Conservation (phyloP, 176 grass and related monocot genomes). For the Dactylis glomerata region DNA sequence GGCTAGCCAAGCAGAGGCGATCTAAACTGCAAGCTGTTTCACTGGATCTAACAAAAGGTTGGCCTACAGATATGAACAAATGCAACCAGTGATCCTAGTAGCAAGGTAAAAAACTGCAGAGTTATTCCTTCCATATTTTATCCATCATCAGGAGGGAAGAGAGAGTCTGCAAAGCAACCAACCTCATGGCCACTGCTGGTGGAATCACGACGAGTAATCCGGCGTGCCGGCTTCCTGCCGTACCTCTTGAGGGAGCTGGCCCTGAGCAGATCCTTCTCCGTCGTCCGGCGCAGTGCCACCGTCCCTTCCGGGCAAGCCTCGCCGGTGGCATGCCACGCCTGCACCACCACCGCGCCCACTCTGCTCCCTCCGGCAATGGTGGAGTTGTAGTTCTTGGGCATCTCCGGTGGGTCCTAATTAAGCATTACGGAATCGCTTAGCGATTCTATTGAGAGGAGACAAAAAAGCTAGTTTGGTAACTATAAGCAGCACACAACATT, state of each 20-base stretch:
- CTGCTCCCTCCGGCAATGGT: neutral
- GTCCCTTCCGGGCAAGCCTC: conserved; percentile 64
- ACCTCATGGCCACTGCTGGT: conserved; percentile 65
- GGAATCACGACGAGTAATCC: conserved; percentile 49
- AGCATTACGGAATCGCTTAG: neutral
- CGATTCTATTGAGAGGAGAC: neutral
- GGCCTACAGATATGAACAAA: conserved; percentile 29
- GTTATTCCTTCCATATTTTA: neutral
- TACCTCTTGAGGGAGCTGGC: conserved; percentile 53
- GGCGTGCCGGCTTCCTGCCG: conserved; percentile 47
- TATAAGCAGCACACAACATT: neutral
- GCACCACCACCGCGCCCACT: conserved; percentile 14
- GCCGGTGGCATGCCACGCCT: conserved; percentile 59
- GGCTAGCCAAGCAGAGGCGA: neutral
- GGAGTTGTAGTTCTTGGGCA: conserved; percentile 52
- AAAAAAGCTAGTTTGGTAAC: neutral
- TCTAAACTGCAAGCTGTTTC: neutral
- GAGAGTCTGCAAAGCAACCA: neutral
- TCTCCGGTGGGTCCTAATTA: conserved; percentile 59
- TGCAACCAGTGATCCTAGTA: conserved; percentile 16
- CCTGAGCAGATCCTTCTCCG: conserved; percentile 61
- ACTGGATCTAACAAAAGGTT: conserved; percentile 1
- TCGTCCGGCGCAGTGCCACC: conserved; percentile 56
- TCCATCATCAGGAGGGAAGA: neutral
- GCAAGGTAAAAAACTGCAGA: conserved; percentile 25